A percentile compares a stretch with the other conserved stretches of the same genome.
Conservation (phyloP, 495 filamentous ascomycete species). For the Aspergillus sclerotioniger region DNA sequence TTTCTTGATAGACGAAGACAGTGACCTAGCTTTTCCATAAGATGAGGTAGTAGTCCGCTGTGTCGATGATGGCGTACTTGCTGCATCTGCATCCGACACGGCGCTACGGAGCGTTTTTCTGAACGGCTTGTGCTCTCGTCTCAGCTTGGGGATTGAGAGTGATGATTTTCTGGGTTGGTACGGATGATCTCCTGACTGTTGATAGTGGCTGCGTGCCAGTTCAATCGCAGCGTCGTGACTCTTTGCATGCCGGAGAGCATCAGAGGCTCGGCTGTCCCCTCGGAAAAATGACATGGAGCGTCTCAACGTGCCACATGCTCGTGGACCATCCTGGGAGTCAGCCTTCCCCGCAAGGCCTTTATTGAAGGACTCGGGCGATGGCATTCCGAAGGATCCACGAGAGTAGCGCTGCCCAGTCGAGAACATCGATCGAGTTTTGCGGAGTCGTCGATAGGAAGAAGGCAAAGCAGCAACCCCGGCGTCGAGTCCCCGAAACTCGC, state of each 20-base stretch:
- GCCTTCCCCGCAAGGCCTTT: slow-evolving; percentile 5
- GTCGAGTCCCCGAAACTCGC: slow-evolving; percentile 47
- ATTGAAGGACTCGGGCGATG: slow-evolving; percentile 18
- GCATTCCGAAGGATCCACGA: slow-evolving; percentile 20
- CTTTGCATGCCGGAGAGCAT: slow-evolving; percentile 28
- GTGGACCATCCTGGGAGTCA: slow-evolving; percentile 18
- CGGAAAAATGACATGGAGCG: slow-evolving; percentile 66
- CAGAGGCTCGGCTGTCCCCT: slow-evolving; percentile 28
- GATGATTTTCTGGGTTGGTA: slow-evolving; percentile 45
- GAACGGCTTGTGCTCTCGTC: slow-evolving; percentile 52
- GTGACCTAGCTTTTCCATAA: slow-evolving; percentile 53
- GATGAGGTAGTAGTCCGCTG: slow-evolving; percentile 32
- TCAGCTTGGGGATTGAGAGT: slow-evolving; percentile 42
- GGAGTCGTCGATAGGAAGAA: slow-evolving; percentile 72
- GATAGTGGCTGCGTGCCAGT: slow-evolving; percentile 47
- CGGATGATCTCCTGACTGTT: slow-evolving; percentile 31
- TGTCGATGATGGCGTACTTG: slow-evolving; percentile 23
- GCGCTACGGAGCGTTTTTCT: slow-evolving; percentile 59
- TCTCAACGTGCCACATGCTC: slow-evolving; percentile 31
- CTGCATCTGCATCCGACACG: slow-evolving; percentile 35
- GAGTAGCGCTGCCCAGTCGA: slow-evolving; percentile 47
- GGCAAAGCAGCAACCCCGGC: slow-evolving; percentile 62
- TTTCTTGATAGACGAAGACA: slow-evolving; percentile 60
- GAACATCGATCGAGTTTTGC: slow-evolving; percentile 73
- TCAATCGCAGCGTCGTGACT: slow-evolving; percentile 49